phyloP scores from a whole-genome alignment of 371 early-diverging fungal species.

The Spraguea lophii region DNA sequence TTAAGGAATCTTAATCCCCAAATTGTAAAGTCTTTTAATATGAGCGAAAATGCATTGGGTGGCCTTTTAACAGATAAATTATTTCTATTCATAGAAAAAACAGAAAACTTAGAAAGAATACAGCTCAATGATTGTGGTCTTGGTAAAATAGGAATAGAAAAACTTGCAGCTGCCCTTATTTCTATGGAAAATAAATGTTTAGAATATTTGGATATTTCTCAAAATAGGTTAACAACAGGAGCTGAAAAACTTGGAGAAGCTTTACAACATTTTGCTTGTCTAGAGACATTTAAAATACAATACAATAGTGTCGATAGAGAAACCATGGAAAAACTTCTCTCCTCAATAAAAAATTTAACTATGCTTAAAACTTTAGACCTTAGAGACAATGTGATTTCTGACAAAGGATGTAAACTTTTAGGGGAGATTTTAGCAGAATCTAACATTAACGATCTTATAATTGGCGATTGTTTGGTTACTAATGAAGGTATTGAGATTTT shows the following conservation, averaged over 20 bases:
- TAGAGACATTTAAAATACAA: conserved; percentile 36
- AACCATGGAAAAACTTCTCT: conserved; percentile 30
- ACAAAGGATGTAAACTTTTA: conserved; percentile 30
- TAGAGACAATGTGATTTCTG: conserved; percentile 42
- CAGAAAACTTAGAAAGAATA: conserved; percentile 26
- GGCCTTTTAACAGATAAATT: conserved; percentile 41
- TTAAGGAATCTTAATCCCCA: conserved; percentile 7
- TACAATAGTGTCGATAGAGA: conserved; percentile 42
- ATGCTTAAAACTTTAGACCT: conserved; percentile 39
- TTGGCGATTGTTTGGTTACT: conserved; percentile 38
- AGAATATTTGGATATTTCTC: conserved; percentile 36
- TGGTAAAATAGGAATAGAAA: conserved; percentile 39
- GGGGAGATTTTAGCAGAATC: conserved; percentile 21
- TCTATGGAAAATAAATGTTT: conserved; percentile 32
- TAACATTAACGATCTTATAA: conserved; percentile 28
- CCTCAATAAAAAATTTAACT: conserved; percentile 3
- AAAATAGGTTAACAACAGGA: conserved; percentile 41
- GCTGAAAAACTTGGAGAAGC: conserved; percentile 27
- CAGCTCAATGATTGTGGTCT: conserved; percentile 45
- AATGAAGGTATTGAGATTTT: conserved; percentile 35
- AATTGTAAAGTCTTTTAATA: conserved; percentile 26
- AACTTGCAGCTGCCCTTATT: conserved; percentile 19
- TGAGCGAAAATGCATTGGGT: conserved; percentile 45
- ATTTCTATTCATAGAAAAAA: conserved; percentile 22
- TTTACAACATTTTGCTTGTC: conserved; percentile 26